These are phyloP conservation scores for Nitzschia palea DNA, from an alignment of 108 stramenopile species.

Conservation along the genomic window DNA sequence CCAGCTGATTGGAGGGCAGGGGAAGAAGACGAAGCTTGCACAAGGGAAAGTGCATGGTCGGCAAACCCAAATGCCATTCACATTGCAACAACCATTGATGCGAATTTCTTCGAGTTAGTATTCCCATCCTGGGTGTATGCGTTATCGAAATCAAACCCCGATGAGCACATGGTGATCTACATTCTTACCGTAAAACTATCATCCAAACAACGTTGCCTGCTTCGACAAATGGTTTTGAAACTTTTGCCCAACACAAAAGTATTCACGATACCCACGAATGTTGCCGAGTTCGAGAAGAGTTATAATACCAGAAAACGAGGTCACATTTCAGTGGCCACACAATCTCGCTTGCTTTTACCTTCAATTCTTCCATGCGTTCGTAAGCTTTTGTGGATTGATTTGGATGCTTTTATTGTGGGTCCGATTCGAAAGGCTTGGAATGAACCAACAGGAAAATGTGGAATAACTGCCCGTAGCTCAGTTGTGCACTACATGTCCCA, in stretches of 20 bases:
- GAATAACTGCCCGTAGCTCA: not conserved
- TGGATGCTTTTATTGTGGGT: slow-evolving; percentile 5
- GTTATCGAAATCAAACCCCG: not conserved
- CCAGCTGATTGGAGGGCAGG: not conserved
- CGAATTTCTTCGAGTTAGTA: slow-evolving; percentile 2
- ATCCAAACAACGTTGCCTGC: slow-evolving; percentile 1
- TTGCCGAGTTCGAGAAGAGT: not conserved
- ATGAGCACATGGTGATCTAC: not conserved
- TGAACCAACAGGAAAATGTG: not conserved
- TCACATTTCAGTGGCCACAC: slow-evolving; percentile 3
- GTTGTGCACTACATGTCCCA: not conserved
- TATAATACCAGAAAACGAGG: not conserved
- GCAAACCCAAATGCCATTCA: slow-evolving; percentile 5
- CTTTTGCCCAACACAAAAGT: slow-evolving; percentile 1
- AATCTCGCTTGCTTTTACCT: not conserved
- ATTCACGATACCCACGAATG: slow-evolving; percentile 5
- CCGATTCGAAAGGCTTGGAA: not conserved
- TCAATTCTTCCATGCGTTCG: slow-evolving; percentile 4
- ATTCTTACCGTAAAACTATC: not conserved
- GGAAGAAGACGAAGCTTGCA: slow-evolving; percentile 1
- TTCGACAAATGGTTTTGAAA: not conserved
- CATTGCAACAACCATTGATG: not conserved
- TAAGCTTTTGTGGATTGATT: slow-evolving; percentile 3
- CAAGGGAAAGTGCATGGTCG: slow-evolving; percentile 1
- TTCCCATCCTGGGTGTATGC: slow-evolving; percentile 1